Evolutionary conservation across 257 asterid species (phyloP).

Genomic region (Lavandula angustifolia): DNA sequence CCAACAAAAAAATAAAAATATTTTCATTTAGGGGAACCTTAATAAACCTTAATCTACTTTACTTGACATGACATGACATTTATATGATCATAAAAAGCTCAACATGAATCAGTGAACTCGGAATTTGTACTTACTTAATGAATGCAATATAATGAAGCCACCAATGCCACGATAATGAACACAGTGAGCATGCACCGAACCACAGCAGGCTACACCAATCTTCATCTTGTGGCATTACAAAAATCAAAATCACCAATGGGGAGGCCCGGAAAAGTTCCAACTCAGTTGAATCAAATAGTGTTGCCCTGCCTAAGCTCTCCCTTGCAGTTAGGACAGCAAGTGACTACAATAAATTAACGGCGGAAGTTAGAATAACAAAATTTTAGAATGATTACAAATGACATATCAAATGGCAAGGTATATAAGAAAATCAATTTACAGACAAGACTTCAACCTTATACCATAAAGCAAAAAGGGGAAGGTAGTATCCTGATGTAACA

Average conservation of each 20-base stretch:
- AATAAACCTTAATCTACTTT: background rate
- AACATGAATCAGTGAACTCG: constrained; percentile 15
- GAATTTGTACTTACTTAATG: constrained; percentile 48
- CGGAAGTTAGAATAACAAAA: constrained; percentile 7
- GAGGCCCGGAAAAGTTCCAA: constrained; percentile 56
- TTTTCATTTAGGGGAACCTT: background rate
- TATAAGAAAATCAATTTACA: background rate
- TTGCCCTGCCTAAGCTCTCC: constrained; percentile 56
- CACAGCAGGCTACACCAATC: constrained; percentile 33
- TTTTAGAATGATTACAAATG: background rate
- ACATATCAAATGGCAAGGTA: background rate
- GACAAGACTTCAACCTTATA: background rate
- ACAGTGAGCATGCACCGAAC: constrained; percentile 51
- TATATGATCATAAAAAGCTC: constrained; percentile 5
- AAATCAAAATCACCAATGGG: constrained; percentile 56
- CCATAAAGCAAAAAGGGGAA: background rate
- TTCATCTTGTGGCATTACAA: constrained; percentile 44
- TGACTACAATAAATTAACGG: constrained; percentile 36
- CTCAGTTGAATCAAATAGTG: constrained; percentile 47
- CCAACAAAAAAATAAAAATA: background rate
- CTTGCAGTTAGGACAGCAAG: constrained; percentile 53
- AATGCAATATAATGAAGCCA: constrained; percentile 64
- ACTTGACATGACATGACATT: background rate
- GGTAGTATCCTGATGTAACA: constrained; percentile 4
- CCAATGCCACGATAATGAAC: constrained; percentile 57